Conservation (phyloP, 108 stramenopile genomes). For the Skeletonema costatum region DNA sequence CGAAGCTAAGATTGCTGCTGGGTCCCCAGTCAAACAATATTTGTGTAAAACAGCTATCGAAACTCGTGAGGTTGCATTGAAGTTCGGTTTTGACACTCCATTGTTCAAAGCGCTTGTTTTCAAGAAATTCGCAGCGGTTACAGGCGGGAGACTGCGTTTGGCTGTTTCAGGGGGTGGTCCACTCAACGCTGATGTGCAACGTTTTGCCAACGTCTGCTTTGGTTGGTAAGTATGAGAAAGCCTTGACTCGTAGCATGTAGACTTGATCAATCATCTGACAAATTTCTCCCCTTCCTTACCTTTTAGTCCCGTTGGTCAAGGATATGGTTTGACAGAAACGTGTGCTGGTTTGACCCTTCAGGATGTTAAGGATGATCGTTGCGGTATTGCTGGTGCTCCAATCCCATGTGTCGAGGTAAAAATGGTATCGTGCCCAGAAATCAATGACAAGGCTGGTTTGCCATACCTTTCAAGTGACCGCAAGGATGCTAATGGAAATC, state of each 20-base stretch:
- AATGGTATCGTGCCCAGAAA: constrained; percentile 78
- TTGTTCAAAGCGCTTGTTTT: constrained; percentile 89
- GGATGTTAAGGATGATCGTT: constrained; percentile 60
- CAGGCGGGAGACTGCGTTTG: constrained; percentile 76
- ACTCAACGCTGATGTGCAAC: constrained; percentile 83
- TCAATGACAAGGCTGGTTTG: constrained; percentile 78
- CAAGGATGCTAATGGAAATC: constrained; percentile 74
- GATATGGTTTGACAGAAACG: constrained; percentile 90
- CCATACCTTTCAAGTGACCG: constrained; percentile 70
- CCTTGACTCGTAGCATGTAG: background rate
- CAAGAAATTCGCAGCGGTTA: constrained; percentile 83
- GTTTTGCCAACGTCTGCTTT: constrained; percentile 82
- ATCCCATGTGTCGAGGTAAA: constrained; percentile 80
- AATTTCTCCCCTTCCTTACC: background rate
- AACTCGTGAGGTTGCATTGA: constrained; percentile 66
- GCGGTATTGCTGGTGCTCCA: constrained; percentile 75
- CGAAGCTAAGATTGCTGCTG: constrained; percentile 75
- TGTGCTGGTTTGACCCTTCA: constrained; percentile 83
- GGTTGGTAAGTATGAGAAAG: constrained; percentile 19
- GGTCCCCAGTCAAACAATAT: constrained; percentile 63
- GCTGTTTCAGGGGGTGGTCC: constrained; percentile 90
- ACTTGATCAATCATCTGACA: background rate
- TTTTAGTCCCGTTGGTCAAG: constrained; percentile 70
- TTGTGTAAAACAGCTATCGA: constrained; percentile 75
- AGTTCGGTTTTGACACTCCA: constrained; percentile 82